Percentiles rank a stretch among this genome's conserved stretches.
These are phyloP conservation scores for Blastobotrys capitulatus DNA, from an alignment of 1,139 yeast species.

Conservation along the genomic window DNA sequence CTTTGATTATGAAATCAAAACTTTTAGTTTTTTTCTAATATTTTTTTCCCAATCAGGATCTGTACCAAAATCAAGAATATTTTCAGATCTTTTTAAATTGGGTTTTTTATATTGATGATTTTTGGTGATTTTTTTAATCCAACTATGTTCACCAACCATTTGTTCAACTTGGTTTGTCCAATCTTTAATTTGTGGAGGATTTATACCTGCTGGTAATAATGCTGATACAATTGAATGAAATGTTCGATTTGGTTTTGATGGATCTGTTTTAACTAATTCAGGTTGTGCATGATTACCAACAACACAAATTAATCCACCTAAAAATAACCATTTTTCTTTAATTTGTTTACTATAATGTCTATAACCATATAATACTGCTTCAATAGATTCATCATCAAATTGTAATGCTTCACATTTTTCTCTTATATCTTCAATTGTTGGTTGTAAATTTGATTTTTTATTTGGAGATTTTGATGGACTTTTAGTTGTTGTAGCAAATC, in stretches of 20 bases:
- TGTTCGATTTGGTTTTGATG: constrained; percentile 6
- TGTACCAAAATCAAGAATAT: constrained; percentile 5
- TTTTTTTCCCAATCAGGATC: constrained; percentile 1
- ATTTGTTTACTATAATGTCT: constrained; percentile 30
- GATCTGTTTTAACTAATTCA: constrained; percentile 14
- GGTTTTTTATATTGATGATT: neutral
- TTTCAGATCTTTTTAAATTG: constrained; percentile 3
- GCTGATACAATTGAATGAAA: constrained; percentile 11
- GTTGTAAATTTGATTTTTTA: constrained; percentile 12
- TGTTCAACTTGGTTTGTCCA: constrained; percentile 16
- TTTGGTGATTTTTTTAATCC: constrained; percentile 30
- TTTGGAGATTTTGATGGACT: constrained; percentile 5
- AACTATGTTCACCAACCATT: constrained; percentile 34
- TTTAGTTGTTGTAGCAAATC: constrained; percentile 2
- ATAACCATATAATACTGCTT: constrained; percentile 31
- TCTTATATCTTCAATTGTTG: constrained; percentile 21
- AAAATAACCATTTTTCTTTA: constrained; percentile 34
- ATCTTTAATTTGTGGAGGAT: constrained; percentile 4
- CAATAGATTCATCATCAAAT: constrained; percentile 20
- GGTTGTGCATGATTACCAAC: constrained; percentile 32
- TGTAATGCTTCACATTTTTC: constrained; percentile 24
- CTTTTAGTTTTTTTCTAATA: neutral
- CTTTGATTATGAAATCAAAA: neutral
- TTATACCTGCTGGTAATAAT: constrained; percentile 10
- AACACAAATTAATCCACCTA: constrained; percentile 32